Evolutionary conservation across 148 eudicot species (phyloP).

Genomic region (Camellia sinensis): DNA sequence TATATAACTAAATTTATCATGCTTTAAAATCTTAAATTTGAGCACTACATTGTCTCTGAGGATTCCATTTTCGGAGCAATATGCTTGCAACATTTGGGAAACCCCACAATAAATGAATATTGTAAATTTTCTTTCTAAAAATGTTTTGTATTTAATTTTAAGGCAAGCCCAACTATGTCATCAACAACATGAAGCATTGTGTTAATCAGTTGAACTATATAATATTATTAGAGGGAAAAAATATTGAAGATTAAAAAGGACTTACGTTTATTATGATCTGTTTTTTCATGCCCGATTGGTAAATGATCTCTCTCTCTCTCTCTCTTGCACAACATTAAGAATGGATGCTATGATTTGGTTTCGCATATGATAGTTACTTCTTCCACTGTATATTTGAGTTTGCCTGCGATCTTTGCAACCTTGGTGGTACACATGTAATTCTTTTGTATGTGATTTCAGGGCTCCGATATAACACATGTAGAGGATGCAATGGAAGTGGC

Average conservation of each 20-base stretch:
- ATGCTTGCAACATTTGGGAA: background rate
- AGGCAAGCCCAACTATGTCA: background rate
- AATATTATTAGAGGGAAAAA: background rate
- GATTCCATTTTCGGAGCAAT: background rate
- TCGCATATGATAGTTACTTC: too few relatives aligned
- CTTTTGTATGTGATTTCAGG: slow-evolving; percentile 38
- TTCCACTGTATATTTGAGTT: background rate
- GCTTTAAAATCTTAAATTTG: background rate
- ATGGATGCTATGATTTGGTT: too few relatives aligned
- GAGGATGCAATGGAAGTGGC: slow-evolving; percentile 69
- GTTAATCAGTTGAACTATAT: background rate
- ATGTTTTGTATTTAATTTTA: background rate
- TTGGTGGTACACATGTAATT: background rate
- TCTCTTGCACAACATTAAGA: too few relatives aligned
- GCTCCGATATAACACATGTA: slow-evolving; percentile 54
- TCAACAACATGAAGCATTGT: slow-evolving; percentile 6
- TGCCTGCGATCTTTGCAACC: background rate
- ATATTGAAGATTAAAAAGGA: background rate
- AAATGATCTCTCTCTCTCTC: background rate
- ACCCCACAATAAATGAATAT: background rate
- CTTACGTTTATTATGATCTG: background rate
- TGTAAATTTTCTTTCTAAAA: background rate
- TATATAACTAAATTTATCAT: background rate
- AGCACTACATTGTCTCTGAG: background rate
- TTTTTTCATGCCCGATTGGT: background rate